A percentile compares a stretch with the other conserved stretches of the same genome.
Conservation (phyloP, 768 basidiomycete species). For the Auricularia sp. region DNA sequence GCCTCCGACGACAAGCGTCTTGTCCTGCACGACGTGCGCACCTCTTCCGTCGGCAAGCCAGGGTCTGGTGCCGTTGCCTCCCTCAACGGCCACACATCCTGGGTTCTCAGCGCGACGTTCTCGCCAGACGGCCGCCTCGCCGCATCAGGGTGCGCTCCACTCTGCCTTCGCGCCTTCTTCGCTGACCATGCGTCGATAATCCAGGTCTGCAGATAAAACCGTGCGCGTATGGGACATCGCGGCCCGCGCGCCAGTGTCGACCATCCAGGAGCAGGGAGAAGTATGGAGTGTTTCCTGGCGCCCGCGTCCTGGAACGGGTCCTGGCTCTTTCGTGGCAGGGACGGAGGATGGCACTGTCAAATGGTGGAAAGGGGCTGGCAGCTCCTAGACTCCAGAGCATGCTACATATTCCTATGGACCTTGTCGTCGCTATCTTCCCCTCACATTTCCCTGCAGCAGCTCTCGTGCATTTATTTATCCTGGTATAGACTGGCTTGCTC, state of each 20-base stretch:
- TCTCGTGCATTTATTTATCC: not conserved
- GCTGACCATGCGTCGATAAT: not conserved
- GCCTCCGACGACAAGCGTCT: constrained; percentile 91
- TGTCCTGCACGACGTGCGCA: constrained; percentile 80
- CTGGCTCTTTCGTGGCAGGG: constrained; percentile 63
- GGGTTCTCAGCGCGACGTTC: constrained; percentile 78
- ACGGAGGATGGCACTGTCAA: constrained; percentile 65
- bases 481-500: not conserved
- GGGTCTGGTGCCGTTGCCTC: constrained; percentile 77
- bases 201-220: constrained; percentile 73
- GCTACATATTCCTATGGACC: not conserved
- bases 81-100: constrained; percentile 80
- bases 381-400: constrained; percentile 13
- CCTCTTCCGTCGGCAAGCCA: constrained; percentile 43
- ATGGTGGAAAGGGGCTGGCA: constrained; percentile 72
- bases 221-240: constrained; percentile 83
- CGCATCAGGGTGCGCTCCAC: constrained; percentile 60
- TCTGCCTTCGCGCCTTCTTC: not conserved
- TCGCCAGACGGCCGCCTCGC: constrained; percentile 73
- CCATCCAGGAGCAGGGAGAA: constrained; percentile 67
- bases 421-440: not conserved
- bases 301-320: constrained; percentile 45
- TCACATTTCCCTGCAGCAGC: not conserved
- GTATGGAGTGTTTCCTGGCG: constrained; percentile 82
- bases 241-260: constrained; percentile 64